phyloP scores from a whole-genome alignment of 257 asterid genomes.

The Lavandula angustifolia region DNA sequence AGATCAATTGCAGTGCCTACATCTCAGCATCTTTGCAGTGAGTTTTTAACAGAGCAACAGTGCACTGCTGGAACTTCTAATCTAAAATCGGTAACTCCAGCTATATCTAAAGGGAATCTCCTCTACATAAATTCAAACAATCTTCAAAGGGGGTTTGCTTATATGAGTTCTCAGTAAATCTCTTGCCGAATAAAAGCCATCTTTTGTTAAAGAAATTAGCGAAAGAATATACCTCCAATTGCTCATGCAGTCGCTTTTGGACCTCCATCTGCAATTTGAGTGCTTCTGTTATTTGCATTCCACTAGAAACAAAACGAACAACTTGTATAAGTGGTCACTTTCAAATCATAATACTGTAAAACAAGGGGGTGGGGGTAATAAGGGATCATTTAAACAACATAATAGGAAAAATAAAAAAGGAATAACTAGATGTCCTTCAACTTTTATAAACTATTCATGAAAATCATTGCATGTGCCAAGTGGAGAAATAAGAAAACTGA shows the following conservation, averaged over 20 bases:
- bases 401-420: not conserved
- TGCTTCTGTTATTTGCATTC: slow-evolving; percentile 93
- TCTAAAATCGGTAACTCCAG: not conserved
- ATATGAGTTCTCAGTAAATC: slow-evolving; percentile 8
- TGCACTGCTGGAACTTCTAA: slow-evolving; percentile 1
- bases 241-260: slow-evolving; percentile 96
- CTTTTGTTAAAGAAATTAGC: not conserved
- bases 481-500: slow-evolving; percentile 22
- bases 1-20: not conserved
- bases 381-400: slow-evolving; percentile 16
- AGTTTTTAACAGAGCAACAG: not conserved
- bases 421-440: slow-evolving; percentile 14
- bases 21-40: not conserved
- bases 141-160: not conserved
- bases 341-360: not conserved
- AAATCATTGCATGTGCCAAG: slow-evolving; percentile 2
- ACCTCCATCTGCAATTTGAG: slow-evolving; percentile 99
- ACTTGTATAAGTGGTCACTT: slow-evolving; percentile 1
- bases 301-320: slow-evolving; percentile 45
- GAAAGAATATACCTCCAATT: slow-evolving; percentile 69
- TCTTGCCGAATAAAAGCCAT: not conserved
- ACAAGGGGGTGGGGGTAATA: not conserved
- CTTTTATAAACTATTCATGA: not conserved
- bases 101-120: not conserved
- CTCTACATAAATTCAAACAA: not conserved